Percentiles rank a stretch among this genome's conserved stretches.
Conservation (phyloP, 2,329 filamentous ascomycete species). For the Alternaria sp. region DNA sequence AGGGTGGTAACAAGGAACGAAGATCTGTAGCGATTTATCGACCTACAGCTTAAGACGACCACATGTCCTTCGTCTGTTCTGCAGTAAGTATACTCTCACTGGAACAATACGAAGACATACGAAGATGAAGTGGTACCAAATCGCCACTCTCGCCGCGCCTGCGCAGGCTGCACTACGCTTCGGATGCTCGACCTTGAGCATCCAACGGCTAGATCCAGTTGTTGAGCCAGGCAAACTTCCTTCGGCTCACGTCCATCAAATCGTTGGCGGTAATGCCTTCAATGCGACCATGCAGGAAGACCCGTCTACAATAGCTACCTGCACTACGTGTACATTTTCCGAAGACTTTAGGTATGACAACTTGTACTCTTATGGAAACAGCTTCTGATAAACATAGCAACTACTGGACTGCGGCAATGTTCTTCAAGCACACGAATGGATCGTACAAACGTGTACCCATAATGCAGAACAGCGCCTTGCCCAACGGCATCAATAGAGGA, state of each 20-base stretch:
- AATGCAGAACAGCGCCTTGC: conserved; percentile 25
- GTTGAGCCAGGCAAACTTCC: conserved; percentile 33
- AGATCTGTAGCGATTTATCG: background rate
- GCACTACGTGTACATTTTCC: conserved; percentile 31
- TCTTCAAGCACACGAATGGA: conserved; percentile 40
- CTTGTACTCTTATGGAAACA: background rate
- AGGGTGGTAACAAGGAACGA: background rate
- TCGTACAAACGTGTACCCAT: conserved; percentile 41
- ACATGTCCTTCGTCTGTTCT: background rate
- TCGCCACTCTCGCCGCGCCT: conserved; percentile 25
- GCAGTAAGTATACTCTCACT: conserved; percentile 1
- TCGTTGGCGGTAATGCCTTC: conserved; percentile 37
- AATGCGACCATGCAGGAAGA: conserved; percentile 31
- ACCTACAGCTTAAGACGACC: conserved; percentile 10
- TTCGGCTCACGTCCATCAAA: conserved; percentile 34
- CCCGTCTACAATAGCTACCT: conserved; percentile 15
- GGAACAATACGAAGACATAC: background rate
- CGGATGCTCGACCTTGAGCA: conserved; percentile 34
- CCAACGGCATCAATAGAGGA: conserved; percentile 40
- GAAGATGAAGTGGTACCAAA: conserved; percentile 32
- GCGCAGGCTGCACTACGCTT: conserved; percentile 38
- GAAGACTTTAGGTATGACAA: conserved; percentile 28
- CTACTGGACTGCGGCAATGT: conserved; percentile 46
- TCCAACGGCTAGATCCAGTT: conserved; percentile 42
- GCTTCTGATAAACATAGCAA: conserved; percentile 18